Evolutionary conservation across 257 asterid species (phyloP).

Genomic region (Ocimum tenuiflorum): DNA sequence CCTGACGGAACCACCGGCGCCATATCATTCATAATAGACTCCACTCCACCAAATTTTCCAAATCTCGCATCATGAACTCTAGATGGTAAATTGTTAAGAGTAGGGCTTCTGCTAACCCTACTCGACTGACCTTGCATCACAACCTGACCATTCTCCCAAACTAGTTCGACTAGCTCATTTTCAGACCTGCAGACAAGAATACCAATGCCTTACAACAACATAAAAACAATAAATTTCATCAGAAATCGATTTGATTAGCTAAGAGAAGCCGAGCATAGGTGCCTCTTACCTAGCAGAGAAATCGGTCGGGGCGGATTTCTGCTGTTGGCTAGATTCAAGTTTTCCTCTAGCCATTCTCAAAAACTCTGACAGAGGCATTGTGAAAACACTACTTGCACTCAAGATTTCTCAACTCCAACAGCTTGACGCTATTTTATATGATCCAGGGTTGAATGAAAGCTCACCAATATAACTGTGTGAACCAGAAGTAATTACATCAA

Average conservation of each 20-base stretch:
- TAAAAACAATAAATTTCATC: not conserved
- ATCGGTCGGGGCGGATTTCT: slow-evolving; percentile 26
- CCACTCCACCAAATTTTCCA: slow-evolving; percentile 42
- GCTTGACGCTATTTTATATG: too few relatives aligned
- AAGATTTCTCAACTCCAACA: not conserved
- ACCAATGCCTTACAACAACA: slow-evolving; percentile 7
- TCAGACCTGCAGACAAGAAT: slow-evolving; percentile 43
- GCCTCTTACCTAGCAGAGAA: slow-evolving; percentile 34
- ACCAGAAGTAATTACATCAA: slow-evolving; percentile 14
- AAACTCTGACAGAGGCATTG: slow-evolving; percentile 85
- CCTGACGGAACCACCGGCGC: slow-evolving; percentile 46
- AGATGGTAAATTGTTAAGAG: slow-evolving; percentile 16
- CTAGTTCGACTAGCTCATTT: slow-evolving; percentile 57
- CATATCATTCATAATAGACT: slow-evolving; percentile 39
- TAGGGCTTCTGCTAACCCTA: slow-evolving; percentile 32
- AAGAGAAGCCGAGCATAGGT: not conserved
- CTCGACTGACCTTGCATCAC: slow-evolving; percentile 67
- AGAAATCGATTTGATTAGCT: slow-evolving; percentile 6
- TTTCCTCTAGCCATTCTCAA: slow-evolving; percentile 63
- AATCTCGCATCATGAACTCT: slow-evolving; percentile 42
- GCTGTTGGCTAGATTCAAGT: slow-evolving; percentile 47
- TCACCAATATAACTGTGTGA: slow-evolving; percentile 13
- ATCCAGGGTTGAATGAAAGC: too few relatives aligned
- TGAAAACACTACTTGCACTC: slow-evolving; percentile 14
- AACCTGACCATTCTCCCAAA: slow-evolving; percentile 83